phyloP scores from a whole-genome alignment of 345 rosid species.

The Acer negundo region DNA sequence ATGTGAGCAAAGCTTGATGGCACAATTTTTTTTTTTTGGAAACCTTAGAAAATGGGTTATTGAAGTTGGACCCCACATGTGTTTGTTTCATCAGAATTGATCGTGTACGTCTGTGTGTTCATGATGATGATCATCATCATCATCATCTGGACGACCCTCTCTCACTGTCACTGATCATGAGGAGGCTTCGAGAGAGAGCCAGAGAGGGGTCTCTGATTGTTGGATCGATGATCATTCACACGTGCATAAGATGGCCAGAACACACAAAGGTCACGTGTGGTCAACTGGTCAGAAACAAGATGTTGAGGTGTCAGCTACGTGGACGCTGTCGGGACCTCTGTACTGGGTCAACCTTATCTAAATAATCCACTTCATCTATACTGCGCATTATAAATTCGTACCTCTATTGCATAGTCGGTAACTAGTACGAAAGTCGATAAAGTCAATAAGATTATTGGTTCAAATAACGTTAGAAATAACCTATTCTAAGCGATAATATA shows the following conservation, averaged over 20 bases:
- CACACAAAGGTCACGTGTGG: constrained; percentile 54
- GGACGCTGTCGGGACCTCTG: constrained; percentile 62
- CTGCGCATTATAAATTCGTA: neutral
- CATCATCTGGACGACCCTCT: too few species aligned
- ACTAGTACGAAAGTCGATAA: too few species aligned
- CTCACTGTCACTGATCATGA: too few species aligned
- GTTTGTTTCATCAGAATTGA: constrained; percentile 1
- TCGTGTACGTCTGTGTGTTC: constrained; percentile 24
- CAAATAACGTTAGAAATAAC: accelerated
- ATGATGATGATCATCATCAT: too few species aligned
- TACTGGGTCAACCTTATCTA: constrained; percentile 59
- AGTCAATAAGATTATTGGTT: too few species aligned
- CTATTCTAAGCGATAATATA: too few species aligned
- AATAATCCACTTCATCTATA: neutral
- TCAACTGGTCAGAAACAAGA: constrained; percentile 38
- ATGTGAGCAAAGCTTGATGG: constrained; percentile 19
- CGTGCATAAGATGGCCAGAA: constrained; percentile 32
- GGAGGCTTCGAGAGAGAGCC: neutral
- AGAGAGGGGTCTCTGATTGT: constrained; percentile 3
- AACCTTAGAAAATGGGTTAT: neutral
- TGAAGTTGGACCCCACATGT: constrained; percentile 4
- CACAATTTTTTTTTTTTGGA: neutral
- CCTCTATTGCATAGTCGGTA: too few species aligned
- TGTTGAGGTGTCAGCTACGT: constrained; percentile 52
- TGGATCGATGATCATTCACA: constrained; percentile 2